These are phyloP conservation scores for Mycena pura DNA, from an alignment of 768 basidiomycete species.

Conservation along the genomic window DNA sequence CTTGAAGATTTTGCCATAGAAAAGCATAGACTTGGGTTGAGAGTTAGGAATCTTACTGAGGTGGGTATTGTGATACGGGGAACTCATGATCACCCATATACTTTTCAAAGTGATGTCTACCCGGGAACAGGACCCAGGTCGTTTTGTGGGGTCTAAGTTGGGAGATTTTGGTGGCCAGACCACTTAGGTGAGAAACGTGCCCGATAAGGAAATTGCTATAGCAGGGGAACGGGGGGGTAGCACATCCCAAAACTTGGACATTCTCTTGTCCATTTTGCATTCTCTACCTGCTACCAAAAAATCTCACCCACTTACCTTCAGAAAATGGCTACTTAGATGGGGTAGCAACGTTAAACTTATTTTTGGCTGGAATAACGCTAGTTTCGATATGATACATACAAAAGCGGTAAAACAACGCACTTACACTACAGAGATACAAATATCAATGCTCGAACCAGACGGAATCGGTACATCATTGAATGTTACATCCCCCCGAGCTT, in stretches of 20 bases:
- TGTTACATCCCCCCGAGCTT: conserved; percentile 1
- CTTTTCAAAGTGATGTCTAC: not conserved
- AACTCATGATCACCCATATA: not conserved
- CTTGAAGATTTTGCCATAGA: not conserved
- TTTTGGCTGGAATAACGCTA: not conserved
- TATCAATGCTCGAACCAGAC: no score
- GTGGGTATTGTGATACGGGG: not conserved
- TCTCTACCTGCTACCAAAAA: not conserved
- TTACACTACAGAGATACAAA: no score
- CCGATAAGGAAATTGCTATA: not conserved
- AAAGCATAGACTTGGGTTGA: not conserved
- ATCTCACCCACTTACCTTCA: not conserved
- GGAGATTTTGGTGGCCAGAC: not conserved
- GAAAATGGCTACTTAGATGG: not conserved
- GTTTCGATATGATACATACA: no score
- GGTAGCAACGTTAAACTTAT: not conserved
- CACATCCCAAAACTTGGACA: not conserved
- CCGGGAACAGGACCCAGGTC: not conserved
- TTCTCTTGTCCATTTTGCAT: not conserved
- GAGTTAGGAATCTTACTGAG: not conserved
- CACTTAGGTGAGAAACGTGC: not conserved
- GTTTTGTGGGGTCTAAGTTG: not conserved
- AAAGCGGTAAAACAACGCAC: no score
- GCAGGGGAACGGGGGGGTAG: no score
- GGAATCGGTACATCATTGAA: conserved; percentile 8